Conservation (phyloP, 1,284 basidiomycete species). For the Megacollybia platyphylla region DNA sequence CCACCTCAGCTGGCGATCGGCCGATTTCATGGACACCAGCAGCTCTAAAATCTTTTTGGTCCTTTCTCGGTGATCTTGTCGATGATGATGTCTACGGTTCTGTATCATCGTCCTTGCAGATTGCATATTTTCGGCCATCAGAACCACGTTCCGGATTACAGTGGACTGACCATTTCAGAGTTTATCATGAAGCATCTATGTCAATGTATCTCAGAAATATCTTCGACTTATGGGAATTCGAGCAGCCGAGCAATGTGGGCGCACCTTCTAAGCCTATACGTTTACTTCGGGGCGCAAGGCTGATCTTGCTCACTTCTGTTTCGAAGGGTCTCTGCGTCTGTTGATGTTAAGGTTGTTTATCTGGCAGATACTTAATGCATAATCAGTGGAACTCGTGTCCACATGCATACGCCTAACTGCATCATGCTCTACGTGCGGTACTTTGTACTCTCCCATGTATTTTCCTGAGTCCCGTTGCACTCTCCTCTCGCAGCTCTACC, state of each 20-base stretch:
- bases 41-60: constrained; percentile 37
- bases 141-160: constrained; percentile 10
- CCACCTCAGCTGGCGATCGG: constrained; percentile 9
- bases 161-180: constrained; percentile 40
- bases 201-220: constrained; percentile 36
- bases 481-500: too few species aligned
- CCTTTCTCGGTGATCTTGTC: constrained; percentile 31
- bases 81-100: constrained; percentile 26
- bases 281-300: neutral
- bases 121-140: constrained; percentile 12
- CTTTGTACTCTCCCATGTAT: neutral
- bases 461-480: neutral
- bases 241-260: neutral
- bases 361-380: neutral
- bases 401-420: too few species aligned
- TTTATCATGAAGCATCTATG: constrained; percentile 43
- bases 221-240: constrained; percentile 36
- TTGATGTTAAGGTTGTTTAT: neutral
- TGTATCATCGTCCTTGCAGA: constrained; percentile 40
- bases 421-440: too few species aligned
- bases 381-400: neutral
- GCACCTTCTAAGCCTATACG: neutral
- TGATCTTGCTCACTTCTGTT: neutral
- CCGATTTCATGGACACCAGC: constrained; percentile 36
- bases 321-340: neutral